Evolutionary conservation across 2,329 filamentous ascomycete species (phyloP), one percentile per base, ranked within the genome.

Genomic region (Rutstroemia sydowiana): DNA sequence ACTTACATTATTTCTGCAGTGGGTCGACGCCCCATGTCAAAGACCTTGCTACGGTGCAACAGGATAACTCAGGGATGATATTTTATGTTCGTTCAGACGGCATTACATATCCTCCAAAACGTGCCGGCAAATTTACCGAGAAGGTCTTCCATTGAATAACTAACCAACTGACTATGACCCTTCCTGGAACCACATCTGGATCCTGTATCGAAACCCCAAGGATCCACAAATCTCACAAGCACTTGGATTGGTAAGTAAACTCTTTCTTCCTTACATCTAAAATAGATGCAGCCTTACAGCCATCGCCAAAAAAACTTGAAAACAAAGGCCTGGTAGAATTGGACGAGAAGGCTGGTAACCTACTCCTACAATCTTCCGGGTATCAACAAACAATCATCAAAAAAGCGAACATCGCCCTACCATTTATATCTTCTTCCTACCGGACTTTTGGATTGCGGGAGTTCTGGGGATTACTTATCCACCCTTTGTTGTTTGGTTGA

Each of bases 351-450:
- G 36, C 28, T 51, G 48, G 48, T 51, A 51, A 40, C 48, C 48
- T 45, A 20, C 20, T 26, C 20, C 28, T 46, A 18, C 16, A 46
- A 39, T 26, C 32, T 51, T 46, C 41, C 11, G 9, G 32, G 41
- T 46, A 51, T 51, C 48, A 51, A 31, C 20, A 51, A 45, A 46
- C 41, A 51, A 51, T 51, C 48, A 39, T 41, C 18, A 51, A 51
- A 45, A 51, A 40, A 51, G 48, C 42, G 48, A 46, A 51, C 32
- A 51, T 51, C 48, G 48, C 48, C 41, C 36, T 10, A 21, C 20
- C 45, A 28, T 45, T 37, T n/a, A 39, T 37, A n/a, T 45, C 46
- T 39, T 13, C 6, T 45, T 46, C 45, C 32, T 28, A 45, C 40
- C 39, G 23, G 36, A 34, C 45, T 11, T 31, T 26, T 20, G 23